Percentiles rank a stretch among this genome's conserved stretches.
These are phyloP conservation scores for Phytophthora aleatoria DNA, from an alignment of 352 stramenopile species.

Conservation along the genomic window DNA sequence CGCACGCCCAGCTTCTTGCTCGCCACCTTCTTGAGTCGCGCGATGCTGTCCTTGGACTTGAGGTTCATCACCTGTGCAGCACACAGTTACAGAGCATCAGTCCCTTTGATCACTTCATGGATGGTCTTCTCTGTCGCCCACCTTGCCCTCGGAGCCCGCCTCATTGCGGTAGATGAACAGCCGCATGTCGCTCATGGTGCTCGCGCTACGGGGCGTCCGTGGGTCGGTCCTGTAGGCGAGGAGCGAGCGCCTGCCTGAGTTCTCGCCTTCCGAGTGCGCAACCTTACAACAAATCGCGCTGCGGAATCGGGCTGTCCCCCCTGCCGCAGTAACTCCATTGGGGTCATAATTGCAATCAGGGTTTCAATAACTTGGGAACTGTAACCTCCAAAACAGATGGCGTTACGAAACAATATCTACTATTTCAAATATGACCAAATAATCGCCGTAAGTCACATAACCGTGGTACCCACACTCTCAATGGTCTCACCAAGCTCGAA, in stretches of 20 bases:
- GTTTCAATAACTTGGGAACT: conserved; percentile 1
- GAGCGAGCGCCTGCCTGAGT: conserved; percentile 20
- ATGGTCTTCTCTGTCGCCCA: conserved; percentile 20
- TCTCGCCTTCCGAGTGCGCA: conserved; percentile 31
- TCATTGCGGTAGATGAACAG: conserved; percentile 91
- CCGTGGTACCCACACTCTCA: conserved; percentile 6
- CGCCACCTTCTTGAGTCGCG: conserved; percentile 80
- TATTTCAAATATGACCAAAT: conserved; percentile 19
- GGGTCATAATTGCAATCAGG: conserved; percentile 18
- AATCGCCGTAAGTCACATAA: conserved; percentile 14
- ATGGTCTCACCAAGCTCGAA: not conserved
- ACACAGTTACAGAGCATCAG: conserved; percentile 9
- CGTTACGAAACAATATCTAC: not conserved
- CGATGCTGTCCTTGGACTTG: conserved; percentile 68
- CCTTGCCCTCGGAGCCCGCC: conserved; percentile 79
- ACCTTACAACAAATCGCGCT: conserved; percentile 37
- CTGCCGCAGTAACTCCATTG: conserved; percentile 20
- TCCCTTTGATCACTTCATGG: not conserved
- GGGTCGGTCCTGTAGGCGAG: conserved; percentile 11
- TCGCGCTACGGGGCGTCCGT: conserved; percentile 2
- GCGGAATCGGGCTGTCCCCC: conserved; percentile 14
- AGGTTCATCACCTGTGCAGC: conserved; percentile 79
- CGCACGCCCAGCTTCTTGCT: conserved; percentile 87
- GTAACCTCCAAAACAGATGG: not conserved
- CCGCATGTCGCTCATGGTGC: conserved; percentile 78